Base-by-base conservation (phyloP, 306 rosid species). In the Phaseolus lunatus region DNA sequence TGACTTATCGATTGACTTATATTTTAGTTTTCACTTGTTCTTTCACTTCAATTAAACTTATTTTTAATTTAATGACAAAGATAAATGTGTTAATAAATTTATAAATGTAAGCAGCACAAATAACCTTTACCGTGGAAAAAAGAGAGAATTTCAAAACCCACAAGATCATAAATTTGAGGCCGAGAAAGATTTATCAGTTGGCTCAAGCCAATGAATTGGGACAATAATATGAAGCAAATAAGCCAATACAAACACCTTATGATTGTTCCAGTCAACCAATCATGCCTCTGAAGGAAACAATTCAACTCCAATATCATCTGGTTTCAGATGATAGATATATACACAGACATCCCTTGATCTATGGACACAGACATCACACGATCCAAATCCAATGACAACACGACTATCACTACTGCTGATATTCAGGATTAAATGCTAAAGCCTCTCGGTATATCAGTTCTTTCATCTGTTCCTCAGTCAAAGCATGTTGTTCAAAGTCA, bases 401-500 rank as follows among this genome's bases (percentile, higher is more conserved):
- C 14, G 45, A 43, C 77, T 85, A 48, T 48, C 61, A 49, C 67
- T 26, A 86, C 77, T 83, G 89, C 84, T 79, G 97, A 75, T 91
- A 91, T 85, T 92, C 97, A 0, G 93, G 99, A 86, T 96, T 96
- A 82, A 92, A 96, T 45, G 99, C 99, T 64, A 96, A 87, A 14
- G 98, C 97, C 88, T 96, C 99, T 85, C 88, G 79, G 77, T 89
- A 87, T 84, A 96, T 96, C 78, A 96, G 87, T 85, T 91, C 98
- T 41, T 88, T 96, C 98, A 96, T 96, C 82, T 96, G 99, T 53
- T 96, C 99, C 87, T 96, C 99, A 0, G 85, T 81, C 73, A 96
- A 88, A 2, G 99, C 96, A 70, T 91, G 97, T 84, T 96, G 99
- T 85, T 96, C 99, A 59, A 96, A 96, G 84, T 96, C 99, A 33